phyloP scores from a whole-genome alignment of 371 early-diverging fungal genomes.

The Nematocida ironsii region DNA sequence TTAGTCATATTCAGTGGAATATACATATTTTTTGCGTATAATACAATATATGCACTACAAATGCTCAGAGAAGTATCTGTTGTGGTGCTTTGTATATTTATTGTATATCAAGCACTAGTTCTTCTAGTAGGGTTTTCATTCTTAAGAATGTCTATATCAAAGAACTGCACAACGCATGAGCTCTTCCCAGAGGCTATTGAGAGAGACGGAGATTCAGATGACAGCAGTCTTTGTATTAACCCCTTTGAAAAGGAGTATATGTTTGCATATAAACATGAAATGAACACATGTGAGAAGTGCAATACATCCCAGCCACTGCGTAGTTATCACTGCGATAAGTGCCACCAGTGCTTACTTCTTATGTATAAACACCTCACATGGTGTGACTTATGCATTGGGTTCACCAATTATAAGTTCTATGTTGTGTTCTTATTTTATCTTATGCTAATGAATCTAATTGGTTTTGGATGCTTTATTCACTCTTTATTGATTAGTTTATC shows the following conservation, averaged over 20 bases:
- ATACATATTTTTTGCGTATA: slow-evolving; percentile 48
- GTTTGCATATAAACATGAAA: slow-evolving; percentile 40
- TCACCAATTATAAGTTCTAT: slow-evolving; percentile 71
- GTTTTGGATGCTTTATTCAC: slow-evolving; percentile 55
- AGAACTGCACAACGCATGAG: slow-evolving; percentile 58
- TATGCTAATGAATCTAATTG: slow-evolving; percentile 34
- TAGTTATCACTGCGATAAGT: slow-evolving; percentile 70
- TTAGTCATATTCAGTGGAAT: slow-evolving; percentile 10
- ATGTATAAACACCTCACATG: slow-evolving; percentile 70
- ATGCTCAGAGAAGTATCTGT: slow-evolving; percentile 13
- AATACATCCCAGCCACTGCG: slow-evolving; percentile 70
- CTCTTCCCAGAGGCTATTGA: slow-evolving; percentile 46
- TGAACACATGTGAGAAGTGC: slow-evolving; percentile 69
- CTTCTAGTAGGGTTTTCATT: slow-evolving; percentile 55
- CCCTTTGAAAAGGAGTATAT: slow-evolving; percentile 67
- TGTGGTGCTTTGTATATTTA: slow-evolving; percentile 12
- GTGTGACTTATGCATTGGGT: slow-evolving; percentile 69
- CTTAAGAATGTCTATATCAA: slow-evolving; percentile 43
- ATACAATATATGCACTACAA: slow-evolving; percentile 23
- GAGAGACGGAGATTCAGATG: slow-evolving; percentile 11
- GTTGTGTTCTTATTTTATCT: slow-evolving; percentile 66
- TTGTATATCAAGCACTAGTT: slow-evolving; percentile 25
- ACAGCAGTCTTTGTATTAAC: slow-evolving; percentile 59
- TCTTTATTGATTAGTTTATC: background rate
- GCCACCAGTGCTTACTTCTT: slow-evolving; percentile 69